Base-by-base conservation (phyloP, 345 rosid genomes). In the Eutrema yunnanense region DNA sequence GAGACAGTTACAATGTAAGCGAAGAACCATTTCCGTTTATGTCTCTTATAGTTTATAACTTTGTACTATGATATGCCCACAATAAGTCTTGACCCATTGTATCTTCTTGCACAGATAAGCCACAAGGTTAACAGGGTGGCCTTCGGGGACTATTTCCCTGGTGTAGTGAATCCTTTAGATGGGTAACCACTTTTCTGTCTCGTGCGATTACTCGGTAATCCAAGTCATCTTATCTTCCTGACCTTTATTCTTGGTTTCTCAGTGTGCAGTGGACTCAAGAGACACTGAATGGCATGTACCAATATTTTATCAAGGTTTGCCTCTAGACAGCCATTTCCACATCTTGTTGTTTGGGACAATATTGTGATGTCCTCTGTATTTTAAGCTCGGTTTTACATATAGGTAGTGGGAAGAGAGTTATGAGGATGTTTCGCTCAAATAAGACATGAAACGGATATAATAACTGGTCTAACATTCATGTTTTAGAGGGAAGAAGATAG, bases 121-220 rank as follows among this genome's bases (percentile, higher is more conserved):
- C 96, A 92, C 86, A 83, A 65, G 81, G 84, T 92, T 56, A 86
- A 87, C 64, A 75, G 73, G 56, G 79, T 92, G 50, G 56, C 90
- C 19, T 87, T 89, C 54, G 96, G 97, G 32, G 94, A 84, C 47
- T 74, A 81, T 82, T 89, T 89, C 65, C 97, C 96, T 11, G 90
- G 96, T 30, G 83, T 73, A 46, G 87, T 86, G 67, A 92, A 89
- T 80, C 97, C 97, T 53, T 85, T 92, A 41, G 92, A 92, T 56
- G 83, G 92, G 92, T 87, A 83, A 80, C 6, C 7, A 10, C 34
- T 67, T 58, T 27, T 74, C 60, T 44, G 43, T 59, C 72, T 38
- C 61, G 32, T 57, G 44, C 12, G 33, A 11, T 42, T 43, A 30
- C 51, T 67, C 61, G 1, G 29, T 30, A 6, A 5, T 10, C 4